Conservation (phyloP, 2,329 filamentous ascomycete genomes). For the Aspergillus proliferans region DNA sequence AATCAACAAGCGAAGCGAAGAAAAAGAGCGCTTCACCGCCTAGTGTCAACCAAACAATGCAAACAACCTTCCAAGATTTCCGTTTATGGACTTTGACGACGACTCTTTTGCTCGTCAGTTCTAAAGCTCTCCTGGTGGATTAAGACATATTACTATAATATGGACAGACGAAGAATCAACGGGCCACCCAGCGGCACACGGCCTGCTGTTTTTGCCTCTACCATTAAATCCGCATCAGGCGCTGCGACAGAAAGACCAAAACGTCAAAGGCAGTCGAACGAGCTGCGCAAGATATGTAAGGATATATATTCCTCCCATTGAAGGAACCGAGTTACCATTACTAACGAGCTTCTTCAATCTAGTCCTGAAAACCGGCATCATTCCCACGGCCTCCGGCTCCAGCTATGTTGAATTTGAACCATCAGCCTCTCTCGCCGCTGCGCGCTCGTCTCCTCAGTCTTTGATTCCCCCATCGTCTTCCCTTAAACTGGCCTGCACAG, state of each 20-base stretch:
- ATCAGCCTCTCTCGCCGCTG: conserved; percentile 39
- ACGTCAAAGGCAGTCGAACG: conserved; percentile 58
- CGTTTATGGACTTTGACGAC: conserved; percentile 20
- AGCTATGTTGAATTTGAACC: conserved; percentile 58
- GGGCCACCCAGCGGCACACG: conserved; percentile 72
- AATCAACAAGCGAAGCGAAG: conserved; percentile 4
- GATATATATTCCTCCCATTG: conserved; percentile 11
- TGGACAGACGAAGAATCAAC: conserved; percentile 81
- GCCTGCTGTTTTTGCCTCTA: conserved; percentile 61
- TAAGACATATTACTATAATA: conserved; percentile 49
- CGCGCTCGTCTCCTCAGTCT: conserved; percentile 37
- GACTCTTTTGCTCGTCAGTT: conserved; percentile 2
- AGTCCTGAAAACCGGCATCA: conserved; percentile 88
- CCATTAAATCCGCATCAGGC: conserved; percentile 41
- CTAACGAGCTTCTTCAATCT: not conserved
- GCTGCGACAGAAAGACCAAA: conserved; percentile 45
- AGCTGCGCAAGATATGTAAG: conserved; percentile 82
- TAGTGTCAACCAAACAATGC: conserved; percentile 29
- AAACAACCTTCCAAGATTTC: conserved; percentile 33
- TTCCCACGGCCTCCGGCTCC: conserved; percentile 87
- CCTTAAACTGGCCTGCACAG: conserved; percentile 85
- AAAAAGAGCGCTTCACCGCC: not conserved
- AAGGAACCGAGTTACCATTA: not conserved
- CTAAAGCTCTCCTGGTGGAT: conserved; percentile 5
- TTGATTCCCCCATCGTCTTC: conserved; percentile 56